Evolutionary conservation across 192 early-diverging fungal genomes (phyloP).

Genomic region (Geranomyces variabilis): DNA sequence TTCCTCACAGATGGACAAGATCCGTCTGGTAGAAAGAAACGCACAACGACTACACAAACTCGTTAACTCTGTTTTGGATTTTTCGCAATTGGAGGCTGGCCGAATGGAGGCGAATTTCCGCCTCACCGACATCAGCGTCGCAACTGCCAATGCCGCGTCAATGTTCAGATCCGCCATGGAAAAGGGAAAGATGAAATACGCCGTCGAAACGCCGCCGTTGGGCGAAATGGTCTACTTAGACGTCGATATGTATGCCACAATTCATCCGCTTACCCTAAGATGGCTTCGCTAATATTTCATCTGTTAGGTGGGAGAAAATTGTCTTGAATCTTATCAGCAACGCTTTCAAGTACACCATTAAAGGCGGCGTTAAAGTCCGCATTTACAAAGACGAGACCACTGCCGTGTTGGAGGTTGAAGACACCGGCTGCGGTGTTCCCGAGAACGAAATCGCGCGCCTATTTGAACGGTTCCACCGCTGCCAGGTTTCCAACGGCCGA

Average conservation of each 20-base stretch:
- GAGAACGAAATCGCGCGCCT: conserved; percentile 38
- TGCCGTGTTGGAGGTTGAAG: conserved; percentile 33
- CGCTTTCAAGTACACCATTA: conserved; percentile 59
- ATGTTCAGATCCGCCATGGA: conserved; percentile 30
- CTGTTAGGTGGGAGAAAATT: conserved; percentile 56
- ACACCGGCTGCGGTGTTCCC: conserved; percentile 52
- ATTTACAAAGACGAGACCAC: conserved; percentile 24
- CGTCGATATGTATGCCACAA: conserved; percentile 54
- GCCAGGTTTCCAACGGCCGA: conserved; percentile 48
- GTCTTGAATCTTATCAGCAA: conserved; percentile 57
- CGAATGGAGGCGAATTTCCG: conserved; percentile 47
- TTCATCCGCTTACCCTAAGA: too few species aligned
- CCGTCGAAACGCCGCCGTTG: conserved; percentile 44
- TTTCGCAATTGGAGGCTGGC: conserved; percentile 54
- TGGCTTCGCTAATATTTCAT: not conserved
- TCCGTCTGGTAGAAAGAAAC: conserved; percentile 50
- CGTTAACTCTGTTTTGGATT: conserved; percentile 56
- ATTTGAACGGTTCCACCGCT: conserved; percentile 57
- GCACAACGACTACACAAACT: conserved; percentile 52
- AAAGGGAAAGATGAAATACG: conserved; percentile 22
- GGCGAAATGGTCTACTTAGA: conserved; percentile 39
- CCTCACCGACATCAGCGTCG: conserved; percentile 44
- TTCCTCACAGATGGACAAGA: conserved; percentile 16
- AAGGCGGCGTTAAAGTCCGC: conserved; percentile 11
- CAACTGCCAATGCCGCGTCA: conserved; percentile 43